Evolutionary conservation across 1,284 basidiomycete genomes (phyloP), one percentile per base, ranked within the genome.

Genomic region (Ustilago vetiveriae): DNA sequence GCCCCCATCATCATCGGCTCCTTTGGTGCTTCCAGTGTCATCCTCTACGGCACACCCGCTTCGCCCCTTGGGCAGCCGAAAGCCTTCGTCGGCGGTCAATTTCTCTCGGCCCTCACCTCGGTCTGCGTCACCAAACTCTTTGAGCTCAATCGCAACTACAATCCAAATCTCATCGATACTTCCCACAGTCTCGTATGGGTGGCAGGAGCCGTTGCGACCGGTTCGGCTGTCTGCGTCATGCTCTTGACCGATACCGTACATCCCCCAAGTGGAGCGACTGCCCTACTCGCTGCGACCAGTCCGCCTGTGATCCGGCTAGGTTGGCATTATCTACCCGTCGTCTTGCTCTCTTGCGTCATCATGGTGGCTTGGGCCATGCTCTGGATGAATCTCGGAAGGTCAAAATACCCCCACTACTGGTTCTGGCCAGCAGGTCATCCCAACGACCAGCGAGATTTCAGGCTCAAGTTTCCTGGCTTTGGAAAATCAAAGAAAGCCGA

Each of bases 71-170:
- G 60, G 23, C 73, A 75, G 43, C 73, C 73, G 2, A 55, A 54
- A 21, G 52, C 57, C 2, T 75, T 75, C 26, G 46, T 73, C 4
- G 62, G 53, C 1, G 73, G 73, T 13, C 73, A 75, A 29, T 66
- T 69, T 27, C 42, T 75, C 43, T 72, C 35, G 2, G 73, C 73
- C 6, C 50, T 75, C 24, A 36, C 36, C 45, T 46, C 60, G 16
- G 53, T 69, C 3, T 65, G 59, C 58, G 54, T 75, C 42, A 70
- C 70, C 6, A 75, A 72, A 45, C 59, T 75, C n/a, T 74, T 74
- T 19, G 55, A 51, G 35, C 51, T 70, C 36, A 69, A 62, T n/a
- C 35, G 21, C 30, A 33, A 69, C 51, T 75, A 70, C 46, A 59
- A 70, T 21, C 52, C 72, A 3, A 36, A 56, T 27, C 39, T 65